Base-by-base conservation (phyloP, 2,329 filamentous ascomycete genomes). In the Teratosphaeria gauchensis region DNA sequence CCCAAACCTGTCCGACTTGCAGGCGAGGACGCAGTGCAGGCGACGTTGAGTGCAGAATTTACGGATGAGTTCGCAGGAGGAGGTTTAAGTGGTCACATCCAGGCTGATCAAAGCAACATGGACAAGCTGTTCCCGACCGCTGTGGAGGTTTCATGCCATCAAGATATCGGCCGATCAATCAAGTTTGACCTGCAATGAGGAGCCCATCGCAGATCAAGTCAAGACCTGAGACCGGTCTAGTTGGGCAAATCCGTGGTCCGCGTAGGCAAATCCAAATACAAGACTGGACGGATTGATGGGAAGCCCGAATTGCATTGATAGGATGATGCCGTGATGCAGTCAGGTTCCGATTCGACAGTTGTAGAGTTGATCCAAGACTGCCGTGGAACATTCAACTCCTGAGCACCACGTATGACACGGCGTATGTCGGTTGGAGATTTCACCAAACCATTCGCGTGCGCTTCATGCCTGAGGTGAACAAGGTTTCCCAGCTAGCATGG, bases 41-140 rank as follows among this genome's bases (percentile, higher is more conserved):
- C 35, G 11, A 42, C n/a, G 4, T 16, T 42, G 8, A 42, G 5
- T 42, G 35, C 11, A 14, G 35, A 14, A 16, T 11, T 16, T 12
- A 16, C 35, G 14, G 35, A 42, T 16, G n/a, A 42, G 35, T 12
- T 16, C n/a, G 1, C 35, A 16, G 1, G 14, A 42, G 35, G 5
- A 5, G 35, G 14, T 12, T 5, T 4, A 12, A 42, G 35, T 4
- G 84, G 89, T 68, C 79, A 80, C 2, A 71, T 80, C 54, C 76
- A 77, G 0, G 67, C 89, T 61, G 71, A 72, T 55, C 76, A 72
- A 60, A 86, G 85, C 1, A 75, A 81, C 32, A 62, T 69, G 52
- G 82, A 90, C 3, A 74, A 78, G 68, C 71, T 88, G 30, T 84
- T 79, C 76, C 86, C 85, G 4, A 81, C 78, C 1, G 86, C 89